Evolutionary conservation across 768 basidiomycete genomes (phyloP), one percentile per base, ranked within the genome.

Genomic region (Xerocomus brunneocitrinus): DNA sequence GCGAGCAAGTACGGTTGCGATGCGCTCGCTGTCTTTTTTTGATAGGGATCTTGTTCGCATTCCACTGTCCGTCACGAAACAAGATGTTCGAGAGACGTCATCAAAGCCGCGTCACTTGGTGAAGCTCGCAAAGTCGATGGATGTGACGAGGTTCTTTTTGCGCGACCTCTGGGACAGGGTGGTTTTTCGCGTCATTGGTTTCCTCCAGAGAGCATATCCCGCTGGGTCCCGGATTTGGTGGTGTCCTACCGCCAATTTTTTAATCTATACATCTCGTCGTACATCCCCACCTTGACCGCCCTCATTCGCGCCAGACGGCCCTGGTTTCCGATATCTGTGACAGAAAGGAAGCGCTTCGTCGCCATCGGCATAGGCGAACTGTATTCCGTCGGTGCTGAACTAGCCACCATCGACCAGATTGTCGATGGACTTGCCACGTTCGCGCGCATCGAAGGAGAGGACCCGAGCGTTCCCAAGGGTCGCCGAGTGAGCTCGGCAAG

Each of bases 191-290:
- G 34, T 47, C 45, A 10, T 19, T 3, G 32, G 13, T 24, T 4
- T 19, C 31, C 32, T 47, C 4, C 45, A n/a, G 8, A 25, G 12
- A 12, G 2, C 22, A 14, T 34, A 16, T 14, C 45, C 45, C 3
- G 5, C 7, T 13, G 16, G 32, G 8, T 63, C 53, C 2, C 54
- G 52, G 5, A 50, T 57, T 12, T 57, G 61, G 62, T 64, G 28
- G 43, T 49, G 42, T 44, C 67, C 28, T 10, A 65, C 24, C 8
- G 49, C 35, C 19, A 53, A 36, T 25, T 44, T 54, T 42, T 41
- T 56, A 14, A 49, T 10, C 16, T 53, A 1, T 56, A 58, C 28
- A 38, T 61, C 38, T 58, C 60, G 12, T 61, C 59, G 8, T 61
- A 61, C 9, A 61, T 60, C 8, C 55, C 60, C 0, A 45, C 48